Percentiles rank a stretch among this genome's conserved stretches.
phyloP scores from a whole-genome alignment of 148 eudicot genomes.

The Fagopyrum homotropicum region DNA sequence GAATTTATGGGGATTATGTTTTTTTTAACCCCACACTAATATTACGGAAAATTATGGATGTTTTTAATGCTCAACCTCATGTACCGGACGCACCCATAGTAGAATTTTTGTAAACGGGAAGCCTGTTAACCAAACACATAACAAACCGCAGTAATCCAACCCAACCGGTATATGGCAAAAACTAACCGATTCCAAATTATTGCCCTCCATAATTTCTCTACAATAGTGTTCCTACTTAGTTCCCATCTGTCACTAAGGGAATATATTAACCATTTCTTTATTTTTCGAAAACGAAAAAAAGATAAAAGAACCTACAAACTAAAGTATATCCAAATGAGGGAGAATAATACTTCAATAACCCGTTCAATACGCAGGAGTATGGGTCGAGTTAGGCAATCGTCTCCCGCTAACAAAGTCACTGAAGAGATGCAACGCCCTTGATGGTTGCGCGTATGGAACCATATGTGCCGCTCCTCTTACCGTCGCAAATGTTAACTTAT shows the following conservation, averaged over 20 bases:
- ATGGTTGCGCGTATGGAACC: constrained; percentile 94
- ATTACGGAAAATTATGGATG: no score
- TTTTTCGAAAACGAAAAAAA: not conserved
- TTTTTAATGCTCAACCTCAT: no score
- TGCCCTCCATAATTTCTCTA: no score
- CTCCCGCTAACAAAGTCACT: constrained; percentile 58
- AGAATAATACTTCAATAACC: not conserved
- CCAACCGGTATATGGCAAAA: no score
- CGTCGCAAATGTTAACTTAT: constrained; percentile 69
- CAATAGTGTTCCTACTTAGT: not conserved
- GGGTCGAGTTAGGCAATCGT: constrained; percentile 60
- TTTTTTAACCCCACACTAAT: no score
- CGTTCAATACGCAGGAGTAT: constrained; percentile 19
- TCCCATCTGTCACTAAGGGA: not conserved
- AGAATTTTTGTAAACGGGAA: no score
- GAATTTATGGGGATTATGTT: no score
- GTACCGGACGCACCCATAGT: no score
- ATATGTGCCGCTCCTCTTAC: constrained; percentile 98
- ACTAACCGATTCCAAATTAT: not conserved
- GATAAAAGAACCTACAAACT: not conserved
- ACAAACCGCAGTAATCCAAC: no score
- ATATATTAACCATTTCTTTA: no score
- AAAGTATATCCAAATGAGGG: not conserved
- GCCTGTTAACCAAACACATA: no score
- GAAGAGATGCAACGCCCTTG: constrained; percentile 88